Base-by-base conservation (phyloP, 148 eudicot genomes). In the Euryodendron excelsum region DNA sequence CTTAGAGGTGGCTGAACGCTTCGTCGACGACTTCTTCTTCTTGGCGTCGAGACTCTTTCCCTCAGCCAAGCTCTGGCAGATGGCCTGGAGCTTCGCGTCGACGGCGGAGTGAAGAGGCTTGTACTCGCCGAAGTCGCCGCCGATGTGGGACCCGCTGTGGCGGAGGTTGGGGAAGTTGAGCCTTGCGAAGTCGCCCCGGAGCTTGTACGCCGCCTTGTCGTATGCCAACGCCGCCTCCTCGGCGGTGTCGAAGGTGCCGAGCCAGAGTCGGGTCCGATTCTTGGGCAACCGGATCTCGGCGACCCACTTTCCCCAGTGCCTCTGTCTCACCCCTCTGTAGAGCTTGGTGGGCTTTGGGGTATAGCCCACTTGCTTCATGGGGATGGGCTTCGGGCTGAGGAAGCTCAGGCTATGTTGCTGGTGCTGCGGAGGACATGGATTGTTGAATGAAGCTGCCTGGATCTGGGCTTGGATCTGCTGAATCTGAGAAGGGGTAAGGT, bases 261-360 rank as follows among this genome's bases (percentile, higher is more conserved):
- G 86, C 98, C 98, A 93, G 5, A 93, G 86, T 2, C 98, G 90
- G 86, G 94, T 91, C 6, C 98, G 87, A 92, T 91, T 93, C 84
- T 83, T 86, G 71, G 98, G 98, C 36, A 93, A 52, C 12, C 98
- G 94, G 78, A 93, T 93, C 88, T 93, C 98, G 0, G 98, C 98
- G 48, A 93, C 98, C 98, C 98, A 93, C 69, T 93, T 93, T 0
- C 98, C 98, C 98, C 98, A 93, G 90, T 93, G 98, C 73, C 98
- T 82, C 72, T 93, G 96, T n/a, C 98, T 65, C 25, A 93, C 98
- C 1, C 98, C 98, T 10, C 98, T 62, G 90, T 93, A 93, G 0
- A 91, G 89, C 84, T 93, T 93, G 8, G 83, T 84, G 83, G 96
- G 90, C 78, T 89, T 94, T 0, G 86, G 83, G 0, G 90, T 87